phyloP scores from a whole-genome alignment of 2,329 filamentous ascomycete species.

The Elsinoe arachidis region DNA sequence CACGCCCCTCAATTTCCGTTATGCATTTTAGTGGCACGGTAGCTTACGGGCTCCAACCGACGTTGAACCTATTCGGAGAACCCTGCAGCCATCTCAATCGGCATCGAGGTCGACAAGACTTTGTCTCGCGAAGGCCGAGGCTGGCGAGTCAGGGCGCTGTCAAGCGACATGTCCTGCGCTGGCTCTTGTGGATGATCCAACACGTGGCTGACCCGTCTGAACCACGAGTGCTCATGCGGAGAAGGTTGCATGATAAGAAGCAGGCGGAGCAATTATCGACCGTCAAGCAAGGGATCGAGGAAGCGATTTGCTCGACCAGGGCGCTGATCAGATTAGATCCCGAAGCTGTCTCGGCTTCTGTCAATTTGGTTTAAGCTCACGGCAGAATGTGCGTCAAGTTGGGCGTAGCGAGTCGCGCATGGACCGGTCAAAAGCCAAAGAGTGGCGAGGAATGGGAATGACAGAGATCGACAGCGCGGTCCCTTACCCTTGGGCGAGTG shows the following conservation, averaged over 20 bases:
- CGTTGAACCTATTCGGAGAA: slow-evolving; percentile 3
- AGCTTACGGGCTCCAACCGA: neutral
- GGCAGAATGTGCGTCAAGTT: neutral
- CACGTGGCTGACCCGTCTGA: slow-evolving; percentile 2
- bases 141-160: neutral
- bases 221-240: neutral
- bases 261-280: slow-evolving; percentile 7
- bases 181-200: neutral
- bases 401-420: slow-evolving; percentile 1
- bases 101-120: neutral
- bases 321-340: slow-evolving; percentile 12
- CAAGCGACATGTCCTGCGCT: neutral
- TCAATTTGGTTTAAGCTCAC: slow-evolving; percentile 1
- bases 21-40: slow-evolving; percentile 4
- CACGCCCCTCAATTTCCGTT: slow-evolving; percentile 1
- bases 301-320: slow-evolving; percentile 1
- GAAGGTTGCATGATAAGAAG: slow-evolving; percentile 2
- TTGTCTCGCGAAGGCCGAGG: slow-evolving; percentile 9
- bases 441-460: slow-evolving; percentile 5
- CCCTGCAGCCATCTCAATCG: neutral
- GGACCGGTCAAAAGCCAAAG: slow-evolving; percentile 1
- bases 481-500: neutral
- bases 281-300: neutral
- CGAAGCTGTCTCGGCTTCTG: slow-evolving; percentile 9
- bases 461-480: slow-evolving; percentile 6